Evolutionary conservation across 2,329 filamentous ascomycete species (phyloP), one percentile per base, ranked within the genome.

Genomic region (Penicillium vulpinum): DNA sequence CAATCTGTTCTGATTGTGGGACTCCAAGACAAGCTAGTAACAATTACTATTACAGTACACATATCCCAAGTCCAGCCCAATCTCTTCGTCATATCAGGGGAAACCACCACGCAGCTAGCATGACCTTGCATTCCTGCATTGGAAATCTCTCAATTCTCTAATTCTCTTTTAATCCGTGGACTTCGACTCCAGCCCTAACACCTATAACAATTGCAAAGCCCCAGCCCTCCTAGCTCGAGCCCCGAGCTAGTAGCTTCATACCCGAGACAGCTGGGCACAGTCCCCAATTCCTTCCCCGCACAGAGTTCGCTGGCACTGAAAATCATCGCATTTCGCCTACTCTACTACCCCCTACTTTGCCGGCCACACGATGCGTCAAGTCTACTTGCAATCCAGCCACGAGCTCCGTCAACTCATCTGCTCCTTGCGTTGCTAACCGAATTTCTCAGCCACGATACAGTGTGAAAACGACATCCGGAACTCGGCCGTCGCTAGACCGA

Each of bases 351-450:
- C 64, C 63, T 59, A 58, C 64, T 64, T 64, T 61, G 57, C 50
- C 48, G 66, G 63, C 63, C 70, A 65, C 72, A 74, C 68, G 46
- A 75, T 76, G 73, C 69, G 69, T 68, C 64, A 61, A 58, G 62
- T 65, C 59, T 68, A 51, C 36, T 44, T 56, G 54, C 29, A 58
- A 61, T 26, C 21, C 16, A 51, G 48, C 36, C 24, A 39, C 26
- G 38, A 43, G 65, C 62, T 55, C 62, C 56, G 48, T 59, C 60
- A 44, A 59, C 41, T 48, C 56, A 29, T 49, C 61, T 58, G 33
- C 56, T 55, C 54, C 65, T 68, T 69, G 64, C 63, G 52, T 69
- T 62, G 51, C 48, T 71, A 70, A 62, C 51, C 44, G 39, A 21
- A 28, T 38, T 38, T 21, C 38, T n/a, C 18, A 39, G 39, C 39